Conservation (phyloP, 495 filamentous ascomycete genomes). For the Penicillium subrubescens region DNA sequence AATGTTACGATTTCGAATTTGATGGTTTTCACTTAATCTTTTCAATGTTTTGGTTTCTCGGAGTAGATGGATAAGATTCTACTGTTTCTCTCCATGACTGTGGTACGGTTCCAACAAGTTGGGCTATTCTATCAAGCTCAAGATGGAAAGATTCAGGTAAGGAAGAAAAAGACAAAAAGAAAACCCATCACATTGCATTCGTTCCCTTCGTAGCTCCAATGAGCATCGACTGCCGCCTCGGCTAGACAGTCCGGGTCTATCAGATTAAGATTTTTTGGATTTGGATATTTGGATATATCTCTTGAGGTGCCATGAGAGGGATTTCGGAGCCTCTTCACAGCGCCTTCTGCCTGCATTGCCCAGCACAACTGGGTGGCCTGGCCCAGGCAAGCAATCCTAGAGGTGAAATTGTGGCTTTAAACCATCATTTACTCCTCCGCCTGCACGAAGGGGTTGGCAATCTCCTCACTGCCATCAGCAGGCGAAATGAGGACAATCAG, state of each 20-base stretch:
- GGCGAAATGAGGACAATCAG: constrained; percentile 90
- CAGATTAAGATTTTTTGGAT: not conserved
- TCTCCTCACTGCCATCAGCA: constrained; percentile 91
- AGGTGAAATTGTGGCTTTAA: not conserved
- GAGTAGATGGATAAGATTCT: not conserved
- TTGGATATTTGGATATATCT: not conserved
- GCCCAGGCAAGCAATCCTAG: not conserved
- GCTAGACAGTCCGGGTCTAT: constrained; percentile 14
- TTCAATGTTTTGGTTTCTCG: not conserved
- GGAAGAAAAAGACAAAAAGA: constrained; percentile 14
- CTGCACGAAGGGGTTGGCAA: constrained; percentile 88
- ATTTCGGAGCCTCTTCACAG: not conserved
- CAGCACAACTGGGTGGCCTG: not conserved
- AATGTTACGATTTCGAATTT: not conserved
- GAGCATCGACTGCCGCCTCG: constrained; percentile 16
- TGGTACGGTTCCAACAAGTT: not conserved
- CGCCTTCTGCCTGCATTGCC: not conserved
- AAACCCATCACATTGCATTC: constrained; percentile 21
- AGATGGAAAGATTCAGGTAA: not conserved
- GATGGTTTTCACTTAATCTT: not conserved
- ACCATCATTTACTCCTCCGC: constrained; percentile 54
- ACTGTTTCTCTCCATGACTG: not conserved
- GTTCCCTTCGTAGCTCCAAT: constrained; percentile 31
- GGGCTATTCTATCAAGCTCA: not conserved
- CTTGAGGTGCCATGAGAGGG: not conserved